phyloP scores from a whole-genome alignment of 352 stramenopile genomes.

The Elongisporangium senticosum region DNA sequence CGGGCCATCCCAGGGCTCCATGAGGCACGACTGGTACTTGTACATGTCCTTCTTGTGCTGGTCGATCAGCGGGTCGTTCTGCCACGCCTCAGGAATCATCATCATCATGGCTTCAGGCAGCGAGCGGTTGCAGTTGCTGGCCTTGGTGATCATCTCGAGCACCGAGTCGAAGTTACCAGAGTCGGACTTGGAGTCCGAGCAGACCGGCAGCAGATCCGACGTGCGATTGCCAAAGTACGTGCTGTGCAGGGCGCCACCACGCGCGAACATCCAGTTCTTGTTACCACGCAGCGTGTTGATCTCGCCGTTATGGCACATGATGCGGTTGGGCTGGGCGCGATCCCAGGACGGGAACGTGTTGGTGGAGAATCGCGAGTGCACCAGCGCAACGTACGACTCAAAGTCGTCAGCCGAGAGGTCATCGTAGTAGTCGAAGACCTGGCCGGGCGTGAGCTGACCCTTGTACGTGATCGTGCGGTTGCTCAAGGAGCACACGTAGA shows the following conservation, averaged over 20 bases:
- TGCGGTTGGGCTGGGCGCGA: slow-evolving; percentile 93
- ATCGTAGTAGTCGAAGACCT: slow-evolving; percentile 76
- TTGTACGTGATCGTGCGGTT: slow-evolving; percentile 97
- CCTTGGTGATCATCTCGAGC: slow-evolving; percentile 93
- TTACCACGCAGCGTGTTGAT: slow-evolving; percentile 98
- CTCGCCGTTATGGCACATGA: slow-evolving; percentile 98
- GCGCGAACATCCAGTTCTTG: slow-evolving; percentile 97
- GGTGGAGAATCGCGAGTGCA: slow-evolving; percentile 97
- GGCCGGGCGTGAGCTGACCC: slow-evolving; percentile 94
- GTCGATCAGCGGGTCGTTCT: slow-evolving; percentile 91
- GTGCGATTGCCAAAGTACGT: slow-evolving; percentile 92
- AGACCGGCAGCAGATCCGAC: slow-evolving; percentile 88
- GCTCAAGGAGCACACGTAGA: slow-evolving; percentile 95
- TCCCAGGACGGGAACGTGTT: slow-evolving; percentile 98
- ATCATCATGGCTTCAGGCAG: slow-evolving; percentile 97
- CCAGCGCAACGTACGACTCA: slow-evolving; percentile 90
- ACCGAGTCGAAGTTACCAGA: slow-evolving; percentile 96
- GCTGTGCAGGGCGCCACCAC: slow-evolving; percentile 87
- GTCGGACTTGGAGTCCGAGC: slow-evolving; percentile 94
- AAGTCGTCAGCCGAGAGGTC: slow-evolving; percentile 73
- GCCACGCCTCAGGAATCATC: slow-evolving; percentile 97
- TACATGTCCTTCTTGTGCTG: slow-evolving; percentile 96
- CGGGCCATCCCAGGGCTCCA: slow-evolving; percentile 98
- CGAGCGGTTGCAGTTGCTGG: slow-evolving; percentile 79
- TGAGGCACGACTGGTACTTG: slow-evolving; percentile 96